These are phyloP conservation scores for Austroboletus eburneus DNA, from an alignment of 768 basidiomycete genomes.

Conservation along the genomic window DNA sequence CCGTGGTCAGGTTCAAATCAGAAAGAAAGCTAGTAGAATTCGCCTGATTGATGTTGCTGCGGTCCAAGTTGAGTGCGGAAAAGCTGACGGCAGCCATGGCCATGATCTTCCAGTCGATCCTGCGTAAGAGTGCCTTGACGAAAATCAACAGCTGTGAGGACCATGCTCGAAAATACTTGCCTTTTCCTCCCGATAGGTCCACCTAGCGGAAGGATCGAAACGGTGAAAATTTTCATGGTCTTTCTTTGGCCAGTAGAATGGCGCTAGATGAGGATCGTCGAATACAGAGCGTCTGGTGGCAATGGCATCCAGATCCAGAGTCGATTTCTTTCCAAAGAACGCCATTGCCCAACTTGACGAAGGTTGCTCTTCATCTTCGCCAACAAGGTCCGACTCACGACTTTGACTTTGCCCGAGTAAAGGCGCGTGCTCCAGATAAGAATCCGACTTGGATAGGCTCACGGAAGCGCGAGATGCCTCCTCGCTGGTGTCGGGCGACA, in stretches of 20 bases:
- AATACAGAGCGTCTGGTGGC: constrained; percentile 49
- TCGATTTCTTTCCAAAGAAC: constrained; percentile 5
- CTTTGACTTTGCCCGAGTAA: not conserved
- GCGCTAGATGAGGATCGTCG: constrained; percentile 40
- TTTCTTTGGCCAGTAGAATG: constrained; percentile 39
- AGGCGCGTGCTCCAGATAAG: not conserved
- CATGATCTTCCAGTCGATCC: constrained; percentile 62
- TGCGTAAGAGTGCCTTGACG: constrained; percentile 44
- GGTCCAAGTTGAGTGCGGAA: constrained; percentile 52
- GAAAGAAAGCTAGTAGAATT: constrained; percentile 55
- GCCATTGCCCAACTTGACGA: constrained; percentile 1
- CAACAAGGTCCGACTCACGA: not conserved
- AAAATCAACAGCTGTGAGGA: not conserved
- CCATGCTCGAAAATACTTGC: constrained; percentile 20
- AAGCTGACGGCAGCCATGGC: constrained; percentile 53
- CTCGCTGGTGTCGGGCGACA: no score
- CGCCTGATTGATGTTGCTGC: constrained; percentile 52
- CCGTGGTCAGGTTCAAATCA: constrained; percentile 50
- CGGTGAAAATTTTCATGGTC: constrained; percentile 54
- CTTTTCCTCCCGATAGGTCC: constrained; percentile 56
- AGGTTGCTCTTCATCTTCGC: not conserved
- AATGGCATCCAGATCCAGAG: constrained; percentile 33
- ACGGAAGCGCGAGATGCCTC: no score
- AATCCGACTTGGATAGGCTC: no score
- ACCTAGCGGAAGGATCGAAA: constrained; percentile 53